A percentile compares a stretch with the other conserved stretches of the same genome.
Conservation (phyloP, 345 rosid genomes). For the Hevea brasiliensis region DNA sequence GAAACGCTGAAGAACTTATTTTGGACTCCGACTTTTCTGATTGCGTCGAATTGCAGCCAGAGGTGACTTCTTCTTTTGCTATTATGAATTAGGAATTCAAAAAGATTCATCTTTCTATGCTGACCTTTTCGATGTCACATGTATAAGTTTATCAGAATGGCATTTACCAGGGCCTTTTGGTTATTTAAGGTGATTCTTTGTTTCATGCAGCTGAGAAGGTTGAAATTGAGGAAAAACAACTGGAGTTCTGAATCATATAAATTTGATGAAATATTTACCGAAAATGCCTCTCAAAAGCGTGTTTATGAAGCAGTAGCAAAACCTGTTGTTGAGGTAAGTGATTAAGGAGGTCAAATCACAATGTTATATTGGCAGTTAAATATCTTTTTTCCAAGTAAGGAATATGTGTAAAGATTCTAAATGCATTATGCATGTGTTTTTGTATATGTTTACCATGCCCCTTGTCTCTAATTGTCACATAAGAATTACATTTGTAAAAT, state of each 20-base stretch:
- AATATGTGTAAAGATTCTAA: no score
- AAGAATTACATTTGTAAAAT: background rate
- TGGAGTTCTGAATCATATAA: slow-evolving; percentile 84
- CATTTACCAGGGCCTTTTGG: background rate
- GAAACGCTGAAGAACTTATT: slow-evolving; percentile 63
- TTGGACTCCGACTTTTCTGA: slow-evolving; percentile 81
- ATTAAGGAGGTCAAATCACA: background rate
- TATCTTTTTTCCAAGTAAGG: background rate
- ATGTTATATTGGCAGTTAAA: background rate
- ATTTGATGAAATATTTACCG: slow-evolving; percentile 81
- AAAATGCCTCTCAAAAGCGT: slow-evolving; percentile 84
- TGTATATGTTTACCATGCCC: background rate
- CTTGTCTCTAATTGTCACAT: background rate
- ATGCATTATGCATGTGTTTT: background rate
- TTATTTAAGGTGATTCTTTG: slow-evolving; percentile 4
- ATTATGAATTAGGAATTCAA: no score
- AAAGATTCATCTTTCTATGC: no score
- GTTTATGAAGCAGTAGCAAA: slow-evolving; percentile 89
- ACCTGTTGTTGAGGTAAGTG: slow-evolving; percentile 87
- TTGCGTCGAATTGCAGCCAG: slow-evolving; percentile 85
- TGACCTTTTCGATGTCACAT: background rate
- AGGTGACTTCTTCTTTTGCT: slow-evolving; percentile 40
- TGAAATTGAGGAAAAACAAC: slow-evolving; percentile 81
- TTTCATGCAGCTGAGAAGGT: slow-evolving; percentile 62
- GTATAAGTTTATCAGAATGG: background rate